Base-by-base conservation (phyloP, 805 yeast species). In the Starmerella stigmatis region DNA sequence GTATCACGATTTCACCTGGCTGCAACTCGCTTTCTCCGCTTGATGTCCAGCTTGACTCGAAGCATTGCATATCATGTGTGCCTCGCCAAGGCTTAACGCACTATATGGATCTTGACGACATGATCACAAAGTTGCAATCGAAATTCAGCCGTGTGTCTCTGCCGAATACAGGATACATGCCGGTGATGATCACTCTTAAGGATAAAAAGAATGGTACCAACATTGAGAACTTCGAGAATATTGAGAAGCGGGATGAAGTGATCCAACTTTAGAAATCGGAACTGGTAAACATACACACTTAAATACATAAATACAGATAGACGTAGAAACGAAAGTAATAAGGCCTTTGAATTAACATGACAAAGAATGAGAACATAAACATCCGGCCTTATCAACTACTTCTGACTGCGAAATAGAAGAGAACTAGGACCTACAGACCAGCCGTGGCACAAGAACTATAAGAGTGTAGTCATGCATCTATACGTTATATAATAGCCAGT, bases 1-100 rank as follows among this genome's bases (percentile, higher is more conserved):
- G 97, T 58, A 72, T 92, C 49, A 81, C 89, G n/a, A 71, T 92
- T 55, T 83, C 96, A 5, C 97, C 98, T 1, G 99, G 99, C 17
- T 92, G 98, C 64, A 96, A 92, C 65, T 88, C 97, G 0, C 94
- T 86, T 58, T 95, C 89, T 63, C 98, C 99, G 22, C 71, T 92
- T 52, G 99, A 92, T 65, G 94, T 94, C 37, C 96, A 89, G 63
- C 71, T 92, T 38, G 98, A 92, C 65, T 89, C 86, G 37, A 88
- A 86, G 60, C 99, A 92, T 65, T 89, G 92, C 64, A 92, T 92
- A 51, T 88, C 96, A 21, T 89, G 96, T 60, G 92, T 92, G 56
- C 94, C 96, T 38, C 77, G 92, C 57, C 77, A 86, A 44, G 79
- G 85, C 46, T 71, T 92, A 56, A 92, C 98, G 0, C 78, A 94